Base-by-base conservation (phyloP, 352 stramenopile species). In the Chrysophaeum taylorii region DNA sequence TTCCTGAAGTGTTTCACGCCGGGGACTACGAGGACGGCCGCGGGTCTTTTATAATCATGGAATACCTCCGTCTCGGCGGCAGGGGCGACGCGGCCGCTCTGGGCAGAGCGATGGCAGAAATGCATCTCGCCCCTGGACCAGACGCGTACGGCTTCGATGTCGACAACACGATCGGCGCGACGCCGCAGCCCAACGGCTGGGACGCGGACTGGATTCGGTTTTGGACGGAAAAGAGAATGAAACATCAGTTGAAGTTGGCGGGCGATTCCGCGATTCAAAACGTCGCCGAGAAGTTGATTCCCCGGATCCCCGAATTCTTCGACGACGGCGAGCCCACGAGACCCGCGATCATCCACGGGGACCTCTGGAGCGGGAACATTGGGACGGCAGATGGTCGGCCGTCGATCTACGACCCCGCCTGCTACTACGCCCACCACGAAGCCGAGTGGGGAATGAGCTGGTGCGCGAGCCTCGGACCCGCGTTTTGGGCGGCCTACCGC, bases 331-430 rank as follows among this genome's bases (percentile, higher is more conserved):
- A 76, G 0, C 64, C 71, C 36, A 75, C 73, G 18, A 25, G 73
- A 38, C 82, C 83, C 35, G 83, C 76, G 35, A 64, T 92, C 2
- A 36, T 93, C 0, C 89, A 95, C 70, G 89, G 89, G 27, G 89
- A 95, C 80, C 77, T 95, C 29, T 95, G 89, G 89, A 80, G 78
- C 45, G 89, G 89, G 29, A 95, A 95, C 73, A 87, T 87, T 66
- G 85, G 84, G 5, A 81, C 74, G 54, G 78, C 77, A 37, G 72
- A 75, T 16, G 50, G 39, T 31, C 16, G 18, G 42, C 39, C 60
- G 37, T 29, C 31, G 45, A 41, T 71, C 31, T 71, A 53, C 36
- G 23, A 36, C 23, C 72, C 72, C 25, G 72, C 72, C 4, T 37
- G 35, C 7, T 77, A 77, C 42, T 82, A 70, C 31, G 79, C 74